These are phyloP conservation scores for Agrocybe praecox DNA, from an alignment of 768 basidiomycete genomes.

Conservation along the genomic window DNA sequence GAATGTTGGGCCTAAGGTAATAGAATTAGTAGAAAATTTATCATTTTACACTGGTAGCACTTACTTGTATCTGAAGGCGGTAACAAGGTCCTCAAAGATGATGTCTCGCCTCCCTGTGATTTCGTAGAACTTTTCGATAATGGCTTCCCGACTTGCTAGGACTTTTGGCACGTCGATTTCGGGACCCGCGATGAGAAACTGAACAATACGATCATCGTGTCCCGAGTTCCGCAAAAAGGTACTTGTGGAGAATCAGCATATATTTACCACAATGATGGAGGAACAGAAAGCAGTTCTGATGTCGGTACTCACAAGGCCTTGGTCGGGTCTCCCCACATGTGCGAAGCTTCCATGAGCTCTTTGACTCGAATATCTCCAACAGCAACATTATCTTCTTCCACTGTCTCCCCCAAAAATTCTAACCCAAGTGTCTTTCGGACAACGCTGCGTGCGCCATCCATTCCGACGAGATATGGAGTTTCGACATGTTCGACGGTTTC, in stretches of 20 bases:
- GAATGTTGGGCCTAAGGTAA: constrained; percentile 19
- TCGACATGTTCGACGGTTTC: constrained; percentile 26
- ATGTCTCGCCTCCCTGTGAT: constrained; percentile 25
- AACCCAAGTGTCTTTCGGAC: constrained; percentile 42
- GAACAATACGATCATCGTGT: constrained; percentile 11
- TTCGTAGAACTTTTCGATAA: constrained; percentile 24
- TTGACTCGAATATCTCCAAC: constrained; percentile 43
- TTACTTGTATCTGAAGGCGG: constrained; percentile 29
- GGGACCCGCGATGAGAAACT: constrained; percentile 12
- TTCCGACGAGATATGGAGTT: constrained; percentile 42
- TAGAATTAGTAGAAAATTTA: background rate
- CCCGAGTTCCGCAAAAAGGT: constrained; percentile 9
- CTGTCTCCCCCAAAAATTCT: constrained; percentile 42
- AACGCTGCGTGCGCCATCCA: constrained; percentile 44
- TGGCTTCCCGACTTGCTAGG: constrained; percentile 8
- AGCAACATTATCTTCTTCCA: constrained; percentile 32
- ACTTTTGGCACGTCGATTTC: constrained; percentile 9
- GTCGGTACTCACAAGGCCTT: constrained; percentile 32
- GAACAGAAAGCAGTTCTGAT: too few species aligned
- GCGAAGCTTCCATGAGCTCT: constrained; percentile 39
- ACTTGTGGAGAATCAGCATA: background rate
- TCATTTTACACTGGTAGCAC: too few species aligned
- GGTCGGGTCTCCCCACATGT: constrained; percentile 43
- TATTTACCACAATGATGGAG: background rate
- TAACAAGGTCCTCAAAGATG: constrained; percentile 26